Evolutionary conservation across 495 filamentous ascomycete species (phyloP).

Genomic region (Penicillium steckii): DNA sequence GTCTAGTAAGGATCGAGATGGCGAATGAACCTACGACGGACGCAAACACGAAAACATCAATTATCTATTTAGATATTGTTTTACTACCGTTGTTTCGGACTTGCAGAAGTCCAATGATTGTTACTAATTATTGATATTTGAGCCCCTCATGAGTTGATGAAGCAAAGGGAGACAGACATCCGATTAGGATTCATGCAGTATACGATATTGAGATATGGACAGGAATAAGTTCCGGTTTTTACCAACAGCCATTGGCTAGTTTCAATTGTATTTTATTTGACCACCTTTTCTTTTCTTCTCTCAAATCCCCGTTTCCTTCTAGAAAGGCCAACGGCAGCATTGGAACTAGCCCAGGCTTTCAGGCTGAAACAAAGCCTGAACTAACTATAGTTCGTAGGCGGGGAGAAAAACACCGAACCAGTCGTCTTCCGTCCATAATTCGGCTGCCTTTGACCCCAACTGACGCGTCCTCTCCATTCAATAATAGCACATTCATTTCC

Average conservation of each 20-base stretch:
- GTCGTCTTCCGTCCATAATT: slow-evolving; percentile 7
- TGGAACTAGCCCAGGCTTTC: background rate
- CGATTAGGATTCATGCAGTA: background rate
- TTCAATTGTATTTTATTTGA: background rate
- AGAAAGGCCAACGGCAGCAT: background rate
- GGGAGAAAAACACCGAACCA: too few species aligned
- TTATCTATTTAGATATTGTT: background rate
- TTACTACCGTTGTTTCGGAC: background rate
- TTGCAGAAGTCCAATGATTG: background rate
- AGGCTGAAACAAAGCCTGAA: slow-evolving; percentile 14
- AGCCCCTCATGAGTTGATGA: too few species aligned
- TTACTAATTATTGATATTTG: too few species aligned
- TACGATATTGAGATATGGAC: background rate
- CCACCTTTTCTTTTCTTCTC: background rate
- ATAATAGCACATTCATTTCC: background rate
- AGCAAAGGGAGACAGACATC: too few species aligned
- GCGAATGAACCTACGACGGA: background rate
- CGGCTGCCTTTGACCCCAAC: slow-evolving; percentile 12
- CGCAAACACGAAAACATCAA: too few species aligned
- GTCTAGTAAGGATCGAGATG: slow-evolving; percentile 1
- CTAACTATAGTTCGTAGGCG: slow-evolving; percentile 23
- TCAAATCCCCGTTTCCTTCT: background rate
- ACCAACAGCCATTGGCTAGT: background rate
- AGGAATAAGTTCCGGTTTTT: background rate
- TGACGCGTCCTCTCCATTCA: slow-evolving; percentile 18